Evolutionary conservation across 805 yeast species (phyloP).

Genomic region (Cyberlindnera veronae): DNA sequence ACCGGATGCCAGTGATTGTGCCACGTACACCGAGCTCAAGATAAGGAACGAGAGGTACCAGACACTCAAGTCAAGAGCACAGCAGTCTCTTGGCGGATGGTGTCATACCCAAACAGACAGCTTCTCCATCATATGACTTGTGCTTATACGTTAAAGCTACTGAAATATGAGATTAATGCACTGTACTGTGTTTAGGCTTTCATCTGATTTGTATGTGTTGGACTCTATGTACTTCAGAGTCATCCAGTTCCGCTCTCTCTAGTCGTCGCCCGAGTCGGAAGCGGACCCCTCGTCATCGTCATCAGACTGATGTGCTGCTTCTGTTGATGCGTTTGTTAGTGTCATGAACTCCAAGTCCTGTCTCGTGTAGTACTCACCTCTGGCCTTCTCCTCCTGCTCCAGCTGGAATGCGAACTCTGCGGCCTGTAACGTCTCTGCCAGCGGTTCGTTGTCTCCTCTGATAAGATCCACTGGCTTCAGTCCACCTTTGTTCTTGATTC

Average conservation of each 20-base stretch:
- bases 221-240: background rate
- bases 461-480: slow-evolving; percentile 75
- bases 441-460: slow-evolving; percentile 47
- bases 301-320: slow-evolving; percentile 32
- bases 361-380: slow-evolving; percentile 27
- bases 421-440: slow-evolving; percentile 64
- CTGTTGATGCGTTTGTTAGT: slow-evolving; percentile 19
- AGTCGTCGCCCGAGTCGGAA: slow-evolving; percentile 23
- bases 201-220: no score
- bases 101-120: slow-evolving; percentile 41
- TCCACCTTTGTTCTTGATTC: slow-evolving; percentile 54
- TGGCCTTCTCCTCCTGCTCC: slow-evolving; percentile 32
- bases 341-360: slow-evolving; percentile 13
- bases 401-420: slow-evolving; percentile 71
- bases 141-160: slow-evolving; percentile 2
- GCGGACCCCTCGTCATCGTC: slow-evolving; percentile 27
- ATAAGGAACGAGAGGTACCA: slow-evolving; percentile 27
- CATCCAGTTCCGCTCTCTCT: no score
- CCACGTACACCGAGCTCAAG: slow-evolving; percentile 35
- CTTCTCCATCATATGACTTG: slow-evolving; percentile 24
- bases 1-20: background rate
- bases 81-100: slow-evolving; percentile 44
- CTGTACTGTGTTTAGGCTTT: no score
- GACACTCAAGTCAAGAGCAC: slow-evolving; percentile 28
- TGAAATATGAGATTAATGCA: no score